phyloP scores from a whole-genome alignment of 805 yeast species.

The Yamadazyma phyllophila region DNA sequence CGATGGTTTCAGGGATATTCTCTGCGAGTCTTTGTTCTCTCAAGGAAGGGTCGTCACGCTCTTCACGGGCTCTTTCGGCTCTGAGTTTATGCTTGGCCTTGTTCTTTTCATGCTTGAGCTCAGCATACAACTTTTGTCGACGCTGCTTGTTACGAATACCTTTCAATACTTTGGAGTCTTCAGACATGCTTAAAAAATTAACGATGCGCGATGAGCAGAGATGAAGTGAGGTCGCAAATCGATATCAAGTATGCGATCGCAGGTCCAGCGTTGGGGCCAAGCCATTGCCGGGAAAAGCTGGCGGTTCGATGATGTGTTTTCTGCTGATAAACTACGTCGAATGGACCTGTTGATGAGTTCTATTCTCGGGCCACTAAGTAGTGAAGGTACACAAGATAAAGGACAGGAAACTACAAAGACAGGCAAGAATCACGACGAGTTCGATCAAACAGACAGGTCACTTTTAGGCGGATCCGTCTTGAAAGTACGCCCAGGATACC shows the following conservation, averaged over 20 bases:
- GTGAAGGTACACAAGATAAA: too few relatives aligned
- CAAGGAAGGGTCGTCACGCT: constrained; percentile 76
- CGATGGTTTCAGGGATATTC: constrained; percentile 81
- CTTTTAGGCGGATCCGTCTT: too few relatives aligned
- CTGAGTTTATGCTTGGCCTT: constrained; percentile 76
- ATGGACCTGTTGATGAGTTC: constrained; percentile 1
- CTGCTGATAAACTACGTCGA: neutral
- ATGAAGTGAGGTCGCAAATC: neutral
- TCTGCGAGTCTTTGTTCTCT: constrained; percentile 74
- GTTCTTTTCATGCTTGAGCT: constrained; percentile 69
- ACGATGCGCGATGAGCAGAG: constrained; percentile 3
- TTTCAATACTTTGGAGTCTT: constrained; percentile 32
- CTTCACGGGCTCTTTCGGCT: constrained; percentile 83
- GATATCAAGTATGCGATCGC: constrained; percentile 3
- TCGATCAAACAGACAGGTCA: neutral
- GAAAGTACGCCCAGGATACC: constrained; percentile 46
- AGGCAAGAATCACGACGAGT: neutral
- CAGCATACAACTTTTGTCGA: constrained; percentile 75
- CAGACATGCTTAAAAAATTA: constrained; percentile 16
- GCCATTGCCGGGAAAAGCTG: constrained; percentile 18
- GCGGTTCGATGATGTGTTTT: constrained; percentile 7
- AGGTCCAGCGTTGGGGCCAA: constrained; percentile 18
- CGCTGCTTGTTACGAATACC: constrained; percentile 71
- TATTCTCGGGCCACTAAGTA: neutral
- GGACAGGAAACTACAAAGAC: neutral